Conservation (phyloP, 148 eudicot genomes). For the Heliamphora exappendiculata region DNA sequence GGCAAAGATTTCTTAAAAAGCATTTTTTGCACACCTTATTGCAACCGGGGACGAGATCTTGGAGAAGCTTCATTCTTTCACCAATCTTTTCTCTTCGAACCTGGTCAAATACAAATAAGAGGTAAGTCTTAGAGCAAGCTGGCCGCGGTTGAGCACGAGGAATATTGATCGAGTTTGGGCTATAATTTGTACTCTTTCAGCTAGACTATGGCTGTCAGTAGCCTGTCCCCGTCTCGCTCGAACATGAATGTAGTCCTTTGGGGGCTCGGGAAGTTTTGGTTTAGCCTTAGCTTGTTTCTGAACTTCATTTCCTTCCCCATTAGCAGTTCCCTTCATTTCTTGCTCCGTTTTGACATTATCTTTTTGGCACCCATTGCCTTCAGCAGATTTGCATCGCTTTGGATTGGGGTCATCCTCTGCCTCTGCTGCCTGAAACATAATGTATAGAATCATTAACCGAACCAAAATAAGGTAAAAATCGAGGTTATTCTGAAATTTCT, state of each 20-base stretch:
- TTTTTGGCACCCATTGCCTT: slow-evolving; percentile 20
- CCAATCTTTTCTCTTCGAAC: slow-evolving; percentile 92
- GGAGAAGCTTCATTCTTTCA: slow-evolving; percentile 94
- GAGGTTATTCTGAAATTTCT: background rate
- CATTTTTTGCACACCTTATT: slow-evolving; percentile 54
- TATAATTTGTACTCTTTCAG: slow-evolving; percentile 66
- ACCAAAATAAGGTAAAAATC: background rate
- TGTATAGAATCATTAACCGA: background rate
- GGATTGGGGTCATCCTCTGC: slow-evolving; percentile 28
- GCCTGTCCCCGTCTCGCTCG: slow-evolving; percentile 99
- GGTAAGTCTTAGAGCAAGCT: background rate
- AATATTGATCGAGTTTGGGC: background rate
- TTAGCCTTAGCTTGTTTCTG: slow-evolving; percentile 29
- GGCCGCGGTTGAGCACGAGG: background rate
- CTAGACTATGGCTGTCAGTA: slow-evolving; percentile 96
- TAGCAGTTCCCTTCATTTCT: slow-evolving; percentile 18
- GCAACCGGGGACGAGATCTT: slow-evolving; percentile 93
- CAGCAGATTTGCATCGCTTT: slow-evolving; percentile 44
- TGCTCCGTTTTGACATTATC: slow-evolving; percentile 20
- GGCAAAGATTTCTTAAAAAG: background rate
- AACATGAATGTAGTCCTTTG: slow-evolving; percentile 91
- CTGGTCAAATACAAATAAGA: slow-evolving; percentile 24
- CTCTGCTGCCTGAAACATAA: slow-evolving; percentile 27
- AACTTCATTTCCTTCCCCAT: slow-evolving; percentile 18
- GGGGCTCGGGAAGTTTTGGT: slow-evolving; percentile 55